Base-by-base conservation (phyloP, 208 protist species). In the Acanthamoeba healyi region DNA sequence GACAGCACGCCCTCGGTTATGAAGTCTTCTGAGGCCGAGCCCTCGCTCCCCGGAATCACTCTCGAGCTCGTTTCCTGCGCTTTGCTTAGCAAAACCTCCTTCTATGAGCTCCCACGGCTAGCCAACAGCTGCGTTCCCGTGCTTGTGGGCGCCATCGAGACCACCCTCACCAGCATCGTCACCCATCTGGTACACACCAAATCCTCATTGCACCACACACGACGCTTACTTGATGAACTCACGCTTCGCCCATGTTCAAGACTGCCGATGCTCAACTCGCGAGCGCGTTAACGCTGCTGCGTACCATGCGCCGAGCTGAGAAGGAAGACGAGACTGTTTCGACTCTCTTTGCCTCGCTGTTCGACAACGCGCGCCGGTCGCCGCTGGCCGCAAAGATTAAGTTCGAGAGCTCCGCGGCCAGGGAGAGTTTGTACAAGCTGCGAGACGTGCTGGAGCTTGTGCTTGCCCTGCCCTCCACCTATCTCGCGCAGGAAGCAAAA, bases 51-150 rank as follows among this genome's bases (percentile, higher is more conserved):
- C 24, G 12, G 12, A 12, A 86, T 86, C 77, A 58, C 42, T 5
- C 77, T 86, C 10, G 44, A 86, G 46, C 44, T 49, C n/a, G 54
- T 91, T 12, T 74, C 51, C 15, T 26, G 61, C 14, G 61, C 34
- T 0, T 34, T 91, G 10, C 61, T 91, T 0, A 32, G 36, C 51
- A 91, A 91, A 29, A 72, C 84, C n/a, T 91, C 84, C 34, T 91
- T 91, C 56, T 91, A 91, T 26, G 84, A 91, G 40, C 38, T 91
- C 2, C 24, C 84, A 9, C 46, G 61, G 61, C 46, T 91, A 22
- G 58, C 58, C 61, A 51, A 91, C 38, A 44, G 36, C 38, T 40
- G 32, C 12, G 26, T 61, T 3, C 84, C 84, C 34, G 84, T 91
- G 77, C 38, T 86, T 17, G 44, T 58, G 38, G 77, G 34, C 15